Percentiles rank a stretch among this genome's conserved stretches.
Evolutionary conservation across 2,329 filamentous ascomycete species (phyloP).

Genomic region (Fusarium tuaranense): DNA sequence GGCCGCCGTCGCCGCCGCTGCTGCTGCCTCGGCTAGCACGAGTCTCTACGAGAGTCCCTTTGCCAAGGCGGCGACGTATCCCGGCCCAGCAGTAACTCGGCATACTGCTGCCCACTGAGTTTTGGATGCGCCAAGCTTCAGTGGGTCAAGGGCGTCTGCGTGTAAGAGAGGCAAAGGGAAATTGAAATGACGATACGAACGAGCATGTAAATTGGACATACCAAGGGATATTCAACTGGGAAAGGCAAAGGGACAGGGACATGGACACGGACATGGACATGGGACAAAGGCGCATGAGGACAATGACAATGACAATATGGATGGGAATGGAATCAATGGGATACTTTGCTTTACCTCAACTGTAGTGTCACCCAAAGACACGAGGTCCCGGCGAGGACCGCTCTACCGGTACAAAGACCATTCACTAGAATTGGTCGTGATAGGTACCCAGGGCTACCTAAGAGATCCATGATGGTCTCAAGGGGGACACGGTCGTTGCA

Average conservation of each 20-base stretch:
- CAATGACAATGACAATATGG: constrained; percentile 22
- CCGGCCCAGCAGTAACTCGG: constrained; percentile 20
- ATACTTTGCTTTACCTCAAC: constrained; percentile 3
- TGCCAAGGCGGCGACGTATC: constrained; percentile 28
- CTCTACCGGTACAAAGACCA: constrained; percentile 31
- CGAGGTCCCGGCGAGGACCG: constrained; percentile 29
- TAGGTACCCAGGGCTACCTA: constrained; percentile 17
- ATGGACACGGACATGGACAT: background rate
- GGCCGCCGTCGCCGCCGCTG: constrained; percentile 16
- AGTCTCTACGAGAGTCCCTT: constrained; percentile 36
- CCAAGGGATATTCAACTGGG: constrained; percentile 9
- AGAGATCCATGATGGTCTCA: constrained; percentile 1
- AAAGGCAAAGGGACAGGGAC: background rate
- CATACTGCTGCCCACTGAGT: constrained; percentile 28
- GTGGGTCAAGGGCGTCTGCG: constrained; percentile 15
- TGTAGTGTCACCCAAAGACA: constrained; percentile 34
- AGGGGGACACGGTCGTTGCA: constrained; percentile 26
- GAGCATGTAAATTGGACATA: constrained; percentile 27
- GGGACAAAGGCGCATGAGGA: constrained; percentile 31
- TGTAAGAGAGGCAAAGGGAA: constrained; percentile 26
- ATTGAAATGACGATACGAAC: constrained; percentile 35
- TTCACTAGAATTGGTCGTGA: constrained; percentile 25
- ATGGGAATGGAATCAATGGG: constrained; percentile 4
- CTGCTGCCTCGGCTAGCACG: constrained; percentile 18
- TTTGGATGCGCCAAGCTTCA: background rate